Conservation (phyloP, 306 rosid genomes). For the Vicia faba region DNA sequence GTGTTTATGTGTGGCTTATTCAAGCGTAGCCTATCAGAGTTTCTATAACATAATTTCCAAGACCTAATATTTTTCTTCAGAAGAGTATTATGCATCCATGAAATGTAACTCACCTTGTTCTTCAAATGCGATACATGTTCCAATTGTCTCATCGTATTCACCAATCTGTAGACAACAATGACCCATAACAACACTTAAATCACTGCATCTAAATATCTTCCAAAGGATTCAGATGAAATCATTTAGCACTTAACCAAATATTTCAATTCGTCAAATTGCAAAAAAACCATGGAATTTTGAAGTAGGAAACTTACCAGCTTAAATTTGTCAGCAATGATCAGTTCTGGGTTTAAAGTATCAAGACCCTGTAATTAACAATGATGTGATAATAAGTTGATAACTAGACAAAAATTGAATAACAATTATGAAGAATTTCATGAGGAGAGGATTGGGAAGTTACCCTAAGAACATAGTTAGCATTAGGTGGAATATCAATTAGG, state of each 20-base stretch:
- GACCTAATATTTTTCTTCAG: background rate
- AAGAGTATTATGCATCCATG: background rate
- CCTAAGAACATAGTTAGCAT: constrained; percentile 69
- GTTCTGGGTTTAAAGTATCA: constrained; percentile 69
- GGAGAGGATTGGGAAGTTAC: constrained; percentile 42
- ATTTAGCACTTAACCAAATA: background rate
- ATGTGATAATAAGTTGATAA: background rate
- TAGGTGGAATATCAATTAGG: constrained; percentile 59
- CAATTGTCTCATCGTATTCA: constrained; percentile 73
- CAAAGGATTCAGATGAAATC: constrained; percentile 19
- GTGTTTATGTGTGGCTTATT: no score
- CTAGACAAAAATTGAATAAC: background rate
- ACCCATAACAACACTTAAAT: constrained; percentile 19
- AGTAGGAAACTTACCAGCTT: constrained; percentile 62
- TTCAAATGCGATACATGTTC: constrained; percentile 67
- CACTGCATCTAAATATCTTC: constrained; percentile 1
- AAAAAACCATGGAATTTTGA: background rate
- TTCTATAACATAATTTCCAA: background rate
- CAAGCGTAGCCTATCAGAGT: background rate
- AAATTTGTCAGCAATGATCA: constrained; percentile 64
- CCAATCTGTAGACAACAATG: constrained; percentile 60
- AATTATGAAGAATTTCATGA: background rate
- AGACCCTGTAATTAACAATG: constrained; percentile 59
- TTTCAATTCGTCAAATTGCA: constrained; percentile 7
- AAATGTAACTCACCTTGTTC: constrained; percentile 57